Conservation (phyloP, 176 grass and related monocot species). For the Phoenix dactylifera region DNA sequence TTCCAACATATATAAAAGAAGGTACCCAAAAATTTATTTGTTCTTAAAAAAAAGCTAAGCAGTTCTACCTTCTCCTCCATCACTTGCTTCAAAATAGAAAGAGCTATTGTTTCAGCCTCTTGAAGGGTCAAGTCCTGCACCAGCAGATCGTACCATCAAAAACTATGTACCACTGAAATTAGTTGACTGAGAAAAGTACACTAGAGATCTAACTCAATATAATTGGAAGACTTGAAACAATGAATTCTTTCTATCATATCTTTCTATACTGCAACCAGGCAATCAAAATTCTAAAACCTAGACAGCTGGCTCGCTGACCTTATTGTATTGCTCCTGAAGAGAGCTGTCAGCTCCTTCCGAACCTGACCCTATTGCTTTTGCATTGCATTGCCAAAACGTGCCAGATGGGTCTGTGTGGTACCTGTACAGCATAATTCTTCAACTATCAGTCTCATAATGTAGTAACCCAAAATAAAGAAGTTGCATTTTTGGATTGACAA, state of each 20-base stretch:
- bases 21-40: no score
- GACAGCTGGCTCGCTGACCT: slow-evolving; percentile 28
- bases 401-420: slow-evolving; percentile 94
- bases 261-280: no score
- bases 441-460: not conserved
- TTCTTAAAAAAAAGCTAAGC: not conserved
- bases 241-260: no score
- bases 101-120: slow-evolving; percentile 87
- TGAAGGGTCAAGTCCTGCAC: slow-evolving; percentile 66
- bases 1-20: no score
- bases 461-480: not conserved
- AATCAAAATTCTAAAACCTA: no score
- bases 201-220: no score
- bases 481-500: not conserved
- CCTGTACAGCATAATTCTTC: slow-evolving; percentile 27
- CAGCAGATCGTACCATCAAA: not conserved
- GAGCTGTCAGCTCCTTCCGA: slow-evolving; percentile 98
- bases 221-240: no score
- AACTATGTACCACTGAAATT: not conserved
- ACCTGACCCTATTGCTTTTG: slow-evolving; percentile 92
- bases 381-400: slow-evolving; percentile 92
- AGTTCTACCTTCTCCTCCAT: slow-evolving; percentile 82
- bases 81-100: slow-evolving; percentile 92
- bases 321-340: slow-evolving; percentile 92
- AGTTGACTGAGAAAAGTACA: no score